These are phyloP conservation scores for Setaria italica DNA, from an alignment of 202 grass and related monocot species.

Conservation along the genomic window DNA sequence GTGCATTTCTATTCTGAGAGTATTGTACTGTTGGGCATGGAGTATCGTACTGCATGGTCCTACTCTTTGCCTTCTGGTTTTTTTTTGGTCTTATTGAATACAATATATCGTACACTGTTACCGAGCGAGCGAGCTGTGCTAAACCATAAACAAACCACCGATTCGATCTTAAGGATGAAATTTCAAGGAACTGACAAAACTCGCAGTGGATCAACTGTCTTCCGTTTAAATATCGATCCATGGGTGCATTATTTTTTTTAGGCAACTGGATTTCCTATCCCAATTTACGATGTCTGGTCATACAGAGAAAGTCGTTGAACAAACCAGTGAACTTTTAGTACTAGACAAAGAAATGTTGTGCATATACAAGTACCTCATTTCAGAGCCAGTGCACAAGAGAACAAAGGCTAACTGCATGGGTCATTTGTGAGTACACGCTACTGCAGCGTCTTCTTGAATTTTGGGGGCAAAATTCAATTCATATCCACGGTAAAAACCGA, in stretches of 20 bases:
- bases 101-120: not conserved
- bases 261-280: not conserved
- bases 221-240: not conserved
- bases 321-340: not conserved
- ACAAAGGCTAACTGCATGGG: not conserved
- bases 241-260: not conserved
- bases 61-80: slow-evolving; percentile 3
- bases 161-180: not conserved
- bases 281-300: not conserved
- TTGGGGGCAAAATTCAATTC: not conserved
- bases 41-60: slow-evolving; percentile 40
- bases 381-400: not conserved
- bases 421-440: not conserved
- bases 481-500: not conserved
- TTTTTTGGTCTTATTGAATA: slow-evolving; percentile 33
- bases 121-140: not conserved
- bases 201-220: not conserved
- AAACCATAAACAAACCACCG: not conserved
- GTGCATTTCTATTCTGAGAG: not conserved
- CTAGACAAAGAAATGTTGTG: not conserved
- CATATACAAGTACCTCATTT: not conserved
- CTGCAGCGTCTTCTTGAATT: not conserved
- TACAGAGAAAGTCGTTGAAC: not conserved
- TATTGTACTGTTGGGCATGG: not conserved
- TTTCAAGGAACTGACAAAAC: not conserved